Evolutionary conservation across 768 basidiomycete genomes (phyloP).

Genomic region (Hericium erinaceus): DNA sequence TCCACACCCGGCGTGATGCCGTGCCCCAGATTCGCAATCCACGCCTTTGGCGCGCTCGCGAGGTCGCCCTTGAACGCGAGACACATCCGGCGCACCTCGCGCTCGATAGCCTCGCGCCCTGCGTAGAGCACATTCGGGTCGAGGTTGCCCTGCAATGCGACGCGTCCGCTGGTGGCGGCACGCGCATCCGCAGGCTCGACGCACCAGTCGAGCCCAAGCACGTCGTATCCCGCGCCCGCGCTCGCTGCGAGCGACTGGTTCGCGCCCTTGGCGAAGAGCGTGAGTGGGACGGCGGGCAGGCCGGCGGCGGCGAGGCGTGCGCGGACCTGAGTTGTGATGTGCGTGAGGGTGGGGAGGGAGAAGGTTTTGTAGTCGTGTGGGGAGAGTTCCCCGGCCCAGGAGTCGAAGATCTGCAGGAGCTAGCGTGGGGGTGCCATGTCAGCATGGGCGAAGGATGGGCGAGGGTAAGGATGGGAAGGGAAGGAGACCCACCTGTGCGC

Average conservation of each 20-base stretch:
- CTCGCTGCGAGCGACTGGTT: constrained; percentile 46
- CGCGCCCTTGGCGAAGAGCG: constrained; percentile 93
- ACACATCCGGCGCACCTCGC: constrained; percentile 75
- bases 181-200: constrained; percentile 70
- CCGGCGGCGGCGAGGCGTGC: constrained; percentile 40
- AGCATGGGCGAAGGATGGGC: neutral
- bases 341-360: constrained; percentile 68
- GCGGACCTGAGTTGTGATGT: constrained; percentile 66
- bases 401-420: constrained; percentile 96
- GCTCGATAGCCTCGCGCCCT: constrained; percentile 78
- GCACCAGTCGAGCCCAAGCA: constrained; percentile 88
- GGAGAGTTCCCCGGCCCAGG: constrained; percentile 89
- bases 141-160: constrained; percentile 85
- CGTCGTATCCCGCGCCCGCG: constrained; percentile 67
- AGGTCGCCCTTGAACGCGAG: constrained; percentile 56
- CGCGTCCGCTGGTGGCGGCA: constrained; percentile 45
- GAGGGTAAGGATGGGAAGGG: neutral
- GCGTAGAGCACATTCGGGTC: constrained; percentile 86
- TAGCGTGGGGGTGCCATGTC: constrained; percentile 22
- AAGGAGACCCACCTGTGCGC: constrained; percentile 70
- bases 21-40: constrained; percentile 96
- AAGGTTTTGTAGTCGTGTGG: constrained; percentile 80
- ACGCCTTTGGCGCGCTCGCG: constrained; percentile 48
- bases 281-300: constrained; percentile 66
- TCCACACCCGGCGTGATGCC: constrained; percentile 95